Percentiles rank a stretch among this genome's conserved stretches.
These are phyloP conservation scores for Perkinsus olseni DNA, from an alignment of 169 alveolate species.

Conservation along the genomic window DNA sequence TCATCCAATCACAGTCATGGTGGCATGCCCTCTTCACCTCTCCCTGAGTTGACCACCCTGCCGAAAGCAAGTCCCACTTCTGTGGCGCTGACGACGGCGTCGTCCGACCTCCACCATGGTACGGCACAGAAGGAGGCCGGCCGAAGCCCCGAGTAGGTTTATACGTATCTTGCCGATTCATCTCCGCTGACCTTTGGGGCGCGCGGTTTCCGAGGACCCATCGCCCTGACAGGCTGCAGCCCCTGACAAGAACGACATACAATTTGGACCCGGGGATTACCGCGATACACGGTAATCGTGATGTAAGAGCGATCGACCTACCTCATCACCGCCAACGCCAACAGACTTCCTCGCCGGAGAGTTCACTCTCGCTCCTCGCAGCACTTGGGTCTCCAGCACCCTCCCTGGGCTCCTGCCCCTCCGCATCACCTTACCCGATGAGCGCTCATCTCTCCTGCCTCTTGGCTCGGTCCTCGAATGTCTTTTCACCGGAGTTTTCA, in stretches of 20 bases:
- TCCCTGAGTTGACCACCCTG: neutral
- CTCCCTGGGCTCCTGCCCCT: neutral
- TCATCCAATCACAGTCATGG: neutral
- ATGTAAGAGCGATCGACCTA: neutral
- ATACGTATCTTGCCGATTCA: neutral
- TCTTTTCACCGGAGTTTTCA: neutral
- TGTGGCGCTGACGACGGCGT: neutral
- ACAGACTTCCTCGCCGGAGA: neutral
- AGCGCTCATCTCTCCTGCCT: neutral
- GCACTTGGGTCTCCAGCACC: neutral
- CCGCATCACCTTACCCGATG: neutral
- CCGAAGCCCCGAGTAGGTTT: neutral
- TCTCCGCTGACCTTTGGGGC: neutral
- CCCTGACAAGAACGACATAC: neutral
- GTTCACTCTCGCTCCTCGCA: neutral
- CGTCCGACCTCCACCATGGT: neutral
- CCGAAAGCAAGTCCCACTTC: neutral
- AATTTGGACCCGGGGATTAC: neutral
- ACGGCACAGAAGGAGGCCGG: neutral
- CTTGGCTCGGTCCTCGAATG: neutral
- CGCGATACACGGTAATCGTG: neutral
- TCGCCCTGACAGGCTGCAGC: neutral
- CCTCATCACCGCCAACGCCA: neutral
- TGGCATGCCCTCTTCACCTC: neutral
- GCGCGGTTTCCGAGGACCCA: neutral